Evolutionary conservation across 2,329 filamentous ascomycete genomes (phyloP), one percentile per base, ranked within the genome.

Genomic region (Talaromyces piceae): DNA sequence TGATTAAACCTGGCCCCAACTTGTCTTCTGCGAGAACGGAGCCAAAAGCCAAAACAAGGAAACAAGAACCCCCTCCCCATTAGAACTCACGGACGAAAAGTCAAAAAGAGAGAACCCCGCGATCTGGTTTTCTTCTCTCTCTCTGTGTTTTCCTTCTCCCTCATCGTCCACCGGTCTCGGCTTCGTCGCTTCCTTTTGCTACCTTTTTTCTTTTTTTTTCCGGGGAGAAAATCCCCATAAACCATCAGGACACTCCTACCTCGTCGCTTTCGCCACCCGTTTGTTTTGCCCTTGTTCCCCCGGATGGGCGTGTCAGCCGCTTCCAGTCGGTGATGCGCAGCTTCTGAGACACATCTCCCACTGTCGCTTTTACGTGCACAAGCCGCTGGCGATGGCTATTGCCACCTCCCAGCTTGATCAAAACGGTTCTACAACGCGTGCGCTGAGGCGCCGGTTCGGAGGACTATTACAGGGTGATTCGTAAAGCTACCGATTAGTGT

Each of bases 281-380:
- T 43, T 22, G 39, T 16, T 22, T 43, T 22, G 18, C 16, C 33
- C 4, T 12, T 12, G 22, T 43, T 22, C 13, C 16, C 39, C 25
- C 12, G n/a, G 33, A n/a, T 37, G n/a, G 16, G 16, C 7, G 33
- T 37, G n/a, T n/a, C n/a, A n/a, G n/a, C n/a, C n/a, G n/a, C n/a
- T n/a, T n/a, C n/a, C n/a, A n/a, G n/a, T n/a, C n/a, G n/a, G 46
- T 49, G 45, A 53, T 49, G 51, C 27, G 33, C 50, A 25, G 30
- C 45, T 33, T 31, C 45, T 52, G 20, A 41, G 12, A 43, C 11
- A 7, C n/a, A 37, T n/a, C 33, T 20, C 33, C 33, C 11, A 6
- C 13, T 22, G 39, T 22, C 18, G 13, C 13, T 18, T 43, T 22
- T 43, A 25, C 13, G 12, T 43, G n/a, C 23, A 22, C 26, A 13